Evolutionary conservation across 352 stramenopile genomes (phyloP), one percentile per base, ranked within the genome.

Genomic region (Blastocystis sp.): DNA sequence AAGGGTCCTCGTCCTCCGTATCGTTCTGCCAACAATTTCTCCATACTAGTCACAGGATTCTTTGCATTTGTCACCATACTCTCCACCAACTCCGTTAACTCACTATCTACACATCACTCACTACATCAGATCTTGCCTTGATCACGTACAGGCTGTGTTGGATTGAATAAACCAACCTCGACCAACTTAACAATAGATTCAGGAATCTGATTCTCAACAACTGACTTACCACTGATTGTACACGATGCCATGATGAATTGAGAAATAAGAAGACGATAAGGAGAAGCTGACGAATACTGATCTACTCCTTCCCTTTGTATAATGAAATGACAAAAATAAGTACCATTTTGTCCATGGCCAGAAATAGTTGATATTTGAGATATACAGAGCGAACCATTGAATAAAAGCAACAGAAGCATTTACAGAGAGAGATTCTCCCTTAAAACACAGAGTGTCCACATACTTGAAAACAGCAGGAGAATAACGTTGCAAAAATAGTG

Each of bases 291-390:
- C 9, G 46, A 35, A 16, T 39, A 83, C 46, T 83, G 71, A 4
- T n/a, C 46, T 16, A 83, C 71, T 29, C 52, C 27, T 37, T 83
- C 71, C 71, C 71, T 83, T 29, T n/a, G n/a, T 12, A 21, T 24
- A 19, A 24, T 0, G 14, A 9, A 19, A 27, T n/a, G 21, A 49
- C 5, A 24, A 7, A 29, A 83, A 27, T 51, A 27, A 4, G 19
- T 43, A 83, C 71, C 71, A 83, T 66, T 83, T 83, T 21, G 19
- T 7, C 71, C 71, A 83, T 9, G 71, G 71, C 71, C 71, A 83
- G 71, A 83, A 83, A 43, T 66, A 83, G n/a, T 83, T 35, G 42
- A 54, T 83, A 43, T 83, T 83, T n/a, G 21, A 52, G 42, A 83
- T 65, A 54, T 83, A 59, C 6, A 32, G 32, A 19, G 71, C 46